Base-by-base conservation (phyloP, 768 basidiomycete genomes). In the Tulasnella sp. region DNA sequence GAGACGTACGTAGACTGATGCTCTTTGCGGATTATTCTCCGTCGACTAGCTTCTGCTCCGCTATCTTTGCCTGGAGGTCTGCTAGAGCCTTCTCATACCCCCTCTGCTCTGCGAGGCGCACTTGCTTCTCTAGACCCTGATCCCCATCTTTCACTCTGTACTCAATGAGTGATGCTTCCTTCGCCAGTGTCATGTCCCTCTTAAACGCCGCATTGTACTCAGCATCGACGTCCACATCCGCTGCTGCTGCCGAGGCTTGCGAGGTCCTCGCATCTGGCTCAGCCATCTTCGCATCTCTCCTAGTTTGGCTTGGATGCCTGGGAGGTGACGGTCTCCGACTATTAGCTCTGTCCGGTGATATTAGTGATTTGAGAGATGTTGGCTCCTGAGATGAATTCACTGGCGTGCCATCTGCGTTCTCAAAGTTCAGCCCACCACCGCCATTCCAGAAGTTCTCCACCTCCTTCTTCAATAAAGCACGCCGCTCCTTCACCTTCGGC, bases 91-190 rank as follows among this genome's bases (percentile, higher is more conserved):
- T 25, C 21, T 59, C 9, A 27, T 53, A 50, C 30, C 64, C 67
- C 48, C 65, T 62, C 64, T 70, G 66, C 55, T 73, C 73, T 38
- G 66, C 70, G 50, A 73, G 62, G 2, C 73, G 73, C 24, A 73
- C 54, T 63, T 72, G 63, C 49, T 68, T 73, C 11, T 71, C 71
- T 43, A 64, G 53, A 54, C 72, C 70, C 8, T 72, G 42, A 17
- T 74, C 70, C 11, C 68, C 65, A 48, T 65, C 45, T 17, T 60
- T 66, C 19, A 21, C 56, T 30, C 34, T 59, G 30, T 68, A 65
- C 17, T 64, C 63, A 21, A 63, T 63, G 5, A 60, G 65, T 21
- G 21, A 10, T 15, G 54, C 27, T 24, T 12, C 58, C 56, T 68
- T 66, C 21, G 50, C 54, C 3, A 63, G 63, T 7, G 67, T 66